phyloP scores from a whole-genome alignment of 495 filamentous ascomycete genomes.

The Filosporella fistucella region DNA sequence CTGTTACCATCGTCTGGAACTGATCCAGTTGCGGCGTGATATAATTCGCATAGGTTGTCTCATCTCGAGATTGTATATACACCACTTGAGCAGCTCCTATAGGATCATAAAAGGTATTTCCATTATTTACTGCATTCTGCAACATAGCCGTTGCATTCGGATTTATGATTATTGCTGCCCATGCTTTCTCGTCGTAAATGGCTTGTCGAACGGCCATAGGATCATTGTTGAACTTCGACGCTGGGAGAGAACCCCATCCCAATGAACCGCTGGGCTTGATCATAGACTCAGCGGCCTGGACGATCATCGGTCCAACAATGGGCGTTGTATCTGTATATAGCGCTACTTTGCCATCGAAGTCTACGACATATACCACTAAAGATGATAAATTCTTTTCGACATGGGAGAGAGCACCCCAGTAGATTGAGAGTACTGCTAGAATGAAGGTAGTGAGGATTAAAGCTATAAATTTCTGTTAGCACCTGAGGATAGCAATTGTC shows the following conservation, averaged over 20 bases:
- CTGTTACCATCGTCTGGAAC: constrained; percentile 39
- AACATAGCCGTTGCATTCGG: constrained; percentile 60
- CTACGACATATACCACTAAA: constrained; percentile 57
- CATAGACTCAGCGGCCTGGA: constrained; percentile 33
- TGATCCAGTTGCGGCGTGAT: constrained; percentile 44
- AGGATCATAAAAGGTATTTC: constrained; percentile 61
- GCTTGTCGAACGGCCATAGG: constrained; percentile 54
- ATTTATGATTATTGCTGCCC: constrained; percentile 62
- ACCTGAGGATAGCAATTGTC: too few species aligned
- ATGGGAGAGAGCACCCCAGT: constrained; percentile 55
- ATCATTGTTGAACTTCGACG: constrained; percentile 52
- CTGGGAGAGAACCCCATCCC: constrained; percentile 45
- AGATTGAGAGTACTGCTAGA: constrained; percentile 50
- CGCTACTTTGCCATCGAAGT: constrained; percentile 56
- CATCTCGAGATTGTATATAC: constrained; percentile 54
- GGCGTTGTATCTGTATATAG: constrained; percentile 44
- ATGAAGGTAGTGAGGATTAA: constrained; percentile 50
- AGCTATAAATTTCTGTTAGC: too few species aligned
- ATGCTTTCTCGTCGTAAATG: constrained; percentile 58
- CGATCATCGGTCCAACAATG: constrained; percentile 53
- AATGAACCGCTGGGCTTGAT: constrained; percentile 30
- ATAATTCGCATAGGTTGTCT: constrained; percentile 48
- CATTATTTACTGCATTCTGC: constrained; percentile 46
- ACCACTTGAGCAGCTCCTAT: constrained; percentile 56
- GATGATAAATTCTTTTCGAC: constrained; percentile 41